phyloP scores from a whole-genome alignment of 129 eudicot species.

The carrot (Daucus carota) region DNA sequence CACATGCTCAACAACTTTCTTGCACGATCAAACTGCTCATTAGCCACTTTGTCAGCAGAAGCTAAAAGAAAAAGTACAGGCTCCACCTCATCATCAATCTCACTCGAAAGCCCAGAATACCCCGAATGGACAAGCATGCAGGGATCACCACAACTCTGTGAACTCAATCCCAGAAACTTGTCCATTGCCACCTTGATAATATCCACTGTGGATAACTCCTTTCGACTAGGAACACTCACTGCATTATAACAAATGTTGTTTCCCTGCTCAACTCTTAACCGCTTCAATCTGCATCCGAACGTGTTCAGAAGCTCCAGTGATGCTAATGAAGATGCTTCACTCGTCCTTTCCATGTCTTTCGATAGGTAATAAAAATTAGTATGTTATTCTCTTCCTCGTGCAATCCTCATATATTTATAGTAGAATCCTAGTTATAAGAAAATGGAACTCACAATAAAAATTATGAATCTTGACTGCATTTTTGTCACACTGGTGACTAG shows the following conservation, averaged over 20 bases:
- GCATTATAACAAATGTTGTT: not conserved
- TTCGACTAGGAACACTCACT: not conserved
- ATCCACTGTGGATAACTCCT: conserved; percentile 16
- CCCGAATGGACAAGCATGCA: not conserved
- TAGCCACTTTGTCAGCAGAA: conserved; percentile 26
- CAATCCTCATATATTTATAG: not conserved
- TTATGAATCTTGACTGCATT: not conserved
- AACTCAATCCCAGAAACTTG: conserved; percentile 3
- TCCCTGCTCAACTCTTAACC: not conserved
- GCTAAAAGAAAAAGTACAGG: conserved; percentile 18
- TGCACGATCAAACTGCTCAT: conserved; percentile 20
- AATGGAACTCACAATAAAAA: not conserved
- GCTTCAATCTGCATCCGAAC: not conserved
- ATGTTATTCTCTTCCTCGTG: not conserved
- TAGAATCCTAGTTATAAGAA: not conserved
- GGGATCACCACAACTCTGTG: conserved; percentile 7
- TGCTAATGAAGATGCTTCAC: not conserved
- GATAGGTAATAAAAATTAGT: not conserved
- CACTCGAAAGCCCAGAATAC: not conserved
- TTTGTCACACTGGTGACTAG: not conserved
- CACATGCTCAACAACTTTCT: conserved; percentile 11
- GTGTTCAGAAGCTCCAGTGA: conserved; percentile 5
- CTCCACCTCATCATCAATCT: conserved; percentile 19
- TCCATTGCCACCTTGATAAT: conserved; percentile 20
- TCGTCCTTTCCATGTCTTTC: not conserved